phyloP scores from a whole-genome alignment of 331 rosid genomes.

The Erythrophleum ivorense region DNA sequence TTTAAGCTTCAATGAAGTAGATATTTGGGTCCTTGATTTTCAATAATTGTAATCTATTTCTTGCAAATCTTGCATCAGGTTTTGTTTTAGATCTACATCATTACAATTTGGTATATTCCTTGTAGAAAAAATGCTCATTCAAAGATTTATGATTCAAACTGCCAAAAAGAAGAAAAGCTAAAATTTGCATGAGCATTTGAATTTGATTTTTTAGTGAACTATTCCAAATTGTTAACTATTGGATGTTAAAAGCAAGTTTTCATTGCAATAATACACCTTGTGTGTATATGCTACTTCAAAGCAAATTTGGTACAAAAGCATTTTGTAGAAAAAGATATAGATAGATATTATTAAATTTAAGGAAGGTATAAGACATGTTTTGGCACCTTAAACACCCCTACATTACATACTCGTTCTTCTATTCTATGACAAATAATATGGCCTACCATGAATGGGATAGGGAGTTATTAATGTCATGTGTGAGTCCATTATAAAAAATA shows the following conservation, averaged over 20 bases:
- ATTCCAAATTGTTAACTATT: neutral
- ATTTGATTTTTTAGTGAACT: constrained; percentile 17
- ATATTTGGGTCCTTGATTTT: neutral
- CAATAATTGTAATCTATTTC: no score
- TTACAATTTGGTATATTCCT: neutral
- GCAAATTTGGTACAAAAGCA: neutral
- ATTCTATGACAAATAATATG: no score
- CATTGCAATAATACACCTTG: neutral
- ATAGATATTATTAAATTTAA: neutral
- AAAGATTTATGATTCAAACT: no score
- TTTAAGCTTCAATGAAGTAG: neutral
- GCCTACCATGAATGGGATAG: neutral
- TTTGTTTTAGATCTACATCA: neutral
- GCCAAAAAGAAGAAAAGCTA: no score
- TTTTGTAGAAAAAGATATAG: neutral
- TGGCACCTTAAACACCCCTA: constrained; percentile 6
- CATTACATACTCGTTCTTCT: neutral
- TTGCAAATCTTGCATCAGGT: no score
- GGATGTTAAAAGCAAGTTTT: neutral
- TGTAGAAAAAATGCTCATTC: no score
- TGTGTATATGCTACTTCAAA: neutral
- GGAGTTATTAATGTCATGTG: constrained; percentile 1
- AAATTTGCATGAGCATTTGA: neutral
- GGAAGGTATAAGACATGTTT: neutral
- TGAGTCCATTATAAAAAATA: neutral